A percentile compares a stretch with the other conserved stretches of the same genome.
Evolutionary conservation across 2,329 filamentous ascomycete genomes (phyloP).

Genomic region (Exophiala aquamarina): DNA sequence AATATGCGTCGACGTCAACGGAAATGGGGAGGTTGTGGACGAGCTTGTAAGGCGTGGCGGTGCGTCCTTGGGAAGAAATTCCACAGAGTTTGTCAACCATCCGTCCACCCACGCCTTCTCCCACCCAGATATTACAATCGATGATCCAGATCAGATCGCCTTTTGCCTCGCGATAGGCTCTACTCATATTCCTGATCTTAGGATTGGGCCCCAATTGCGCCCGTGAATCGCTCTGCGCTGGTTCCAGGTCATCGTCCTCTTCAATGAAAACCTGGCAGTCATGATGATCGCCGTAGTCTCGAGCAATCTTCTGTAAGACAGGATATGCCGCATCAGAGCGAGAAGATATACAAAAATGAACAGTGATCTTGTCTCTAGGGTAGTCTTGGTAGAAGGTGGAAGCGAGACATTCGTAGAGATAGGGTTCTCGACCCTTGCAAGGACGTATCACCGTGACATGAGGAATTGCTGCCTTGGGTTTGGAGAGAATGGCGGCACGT

Average conservation of each 20-base stretch:
- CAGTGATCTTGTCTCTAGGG: slow-evolving; percentile 70
- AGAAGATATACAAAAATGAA: slow-evolving; percentile 79
- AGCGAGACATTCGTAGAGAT: slow-evolving; percentile 87
- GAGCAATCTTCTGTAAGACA: slow-evolving; percentile 68
- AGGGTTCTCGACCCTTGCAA: slow-evolving; percentile 86
- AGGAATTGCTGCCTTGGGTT: slow-evolving; percentile 56
- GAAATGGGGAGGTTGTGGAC: slow-evolving; percentile 91
- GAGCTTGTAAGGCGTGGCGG: slow-evolving; percentile 72
- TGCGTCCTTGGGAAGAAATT: slow-evolving; percentile 42
- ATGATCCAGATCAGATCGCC: slow-evolving; percentile 91
- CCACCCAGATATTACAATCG: slow-evolving; percentile 95
- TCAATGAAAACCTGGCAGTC: slow-evolving; percentile 77
- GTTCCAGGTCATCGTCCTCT: slow-evolving; percentile 67
- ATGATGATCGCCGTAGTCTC: slow-evolving; percentile 65
- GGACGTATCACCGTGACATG: slow-evolving; percentile 90
- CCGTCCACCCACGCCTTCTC: slow-evolving; percentile 72
- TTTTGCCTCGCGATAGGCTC: slow-evolving; percentile 83
- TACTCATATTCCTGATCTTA: slow-evolving; percentile 96
- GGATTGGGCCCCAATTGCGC: slow-evolving; percentile 82
- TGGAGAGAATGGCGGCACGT: slow-evolving; percentile 41
- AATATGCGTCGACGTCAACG: slow-evolving; percentile 62
- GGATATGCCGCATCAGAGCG: slow-evolving; percentile 74
- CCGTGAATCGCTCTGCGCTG: slow-evolving; percentile 44
- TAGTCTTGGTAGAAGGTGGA: slow-evolving; percentile 83
- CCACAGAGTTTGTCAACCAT: slow-evolving; percentile 90